Base-by-base conservation (phyloP, 768 basidiomycete species). In the Asterophora parasitica region DNA sequence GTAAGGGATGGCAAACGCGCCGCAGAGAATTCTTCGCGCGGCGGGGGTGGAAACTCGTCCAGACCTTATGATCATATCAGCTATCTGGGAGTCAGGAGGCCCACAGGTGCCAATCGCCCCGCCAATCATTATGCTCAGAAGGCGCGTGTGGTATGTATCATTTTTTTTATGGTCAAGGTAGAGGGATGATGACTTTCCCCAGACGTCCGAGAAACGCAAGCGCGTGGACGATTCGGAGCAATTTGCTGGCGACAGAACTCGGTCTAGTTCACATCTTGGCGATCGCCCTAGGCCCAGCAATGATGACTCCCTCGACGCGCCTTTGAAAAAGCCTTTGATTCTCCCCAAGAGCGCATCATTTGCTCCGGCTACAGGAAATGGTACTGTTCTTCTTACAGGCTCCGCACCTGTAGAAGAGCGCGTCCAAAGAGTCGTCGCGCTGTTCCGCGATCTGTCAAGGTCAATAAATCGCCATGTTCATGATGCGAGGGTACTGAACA, bases 371-470 rank as follows among this genome's bases (percentile, higher is more conserved):
- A 27, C 39, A 31, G 31, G 35, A 27, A 38, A 33, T 16, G 39
- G 20, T 47, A 43, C 15, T 42, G 52, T 8, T 37, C 39, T 42
- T 15, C 46, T n/a, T 30, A 16, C 9, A 31, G 27, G 27, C 36
- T 17, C 20, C n/a, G 28, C 23, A 6, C 17, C 11, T 36, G 11
- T 12, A n/a, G 39, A 40, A n/a, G 50, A 45, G 37, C 52, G 48
- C 43, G 43, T 56, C 16, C 62, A 58, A 50, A 59, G 61, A 49
- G 46, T 66, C 46, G 48, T 60, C 33, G 59, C 61, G 27, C 58
- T 72, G 28, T 76, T 77, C 54, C 63, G 64, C 47, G 62, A 65
- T 36, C 65, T 78, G 27, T 71, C 74, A 13, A 68, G 61, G 70
- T 69, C 31, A 56, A 63, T 57, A 57, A 61, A 45, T 42, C 37